Evolutionary conservation across 2,329 filamentous ascomycete genomes (phyloP).

Genomic region (Aureobasidium sp.): DNA sequence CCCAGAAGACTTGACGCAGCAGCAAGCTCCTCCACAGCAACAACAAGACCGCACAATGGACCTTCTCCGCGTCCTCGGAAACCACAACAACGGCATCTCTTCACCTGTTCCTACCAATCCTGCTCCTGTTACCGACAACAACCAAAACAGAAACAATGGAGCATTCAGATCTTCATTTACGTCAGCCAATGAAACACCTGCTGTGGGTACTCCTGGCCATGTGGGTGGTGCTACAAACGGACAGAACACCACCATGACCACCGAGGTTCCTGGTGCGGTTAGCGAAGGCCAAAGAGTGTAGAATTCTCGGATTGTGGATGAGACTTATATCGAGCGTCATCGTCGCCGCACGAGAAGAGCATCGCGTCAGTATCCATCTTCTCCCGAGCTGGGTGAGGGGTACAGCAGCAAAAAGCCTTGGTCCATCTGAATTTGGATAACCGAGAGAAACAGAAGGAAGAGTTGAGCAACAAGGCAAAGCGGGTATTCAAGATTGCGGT

Average conservation of each 20-base stretch:
- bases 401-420: not conserved
- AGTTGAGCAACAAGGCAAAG: too few species aligned
- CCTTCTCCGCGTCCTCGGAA: not conserved
- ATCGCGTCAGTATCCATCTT: not conserved
- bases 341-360: not conserved
- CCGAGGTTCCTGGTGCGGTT: not conserved
- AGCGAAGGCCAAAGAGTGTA: constrained; percentile 2
- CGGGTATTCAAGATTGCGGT: too few species aligned
- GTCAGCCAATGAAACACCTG: not conserved
- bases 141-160: constrained; percentile 6
- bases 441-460: not conserved
- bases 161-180: not conserved
- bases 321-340: not conserved
- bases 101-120: not conserved
- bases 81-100: not conserved
- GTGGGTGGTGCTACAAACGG: not conserved
- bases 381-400: not conserved
- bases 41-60: constrained; percentile 10
- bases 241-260: not conserved
- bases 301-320: not conserved
- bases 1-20: not conserved
- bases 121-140: not conserved
- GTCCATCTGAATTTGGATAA: not conserved
- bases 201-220: not conserved
- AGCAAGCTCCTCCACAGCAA: not conserved